phyloP scores from a whole-genome alignment of 306 rosid species.

The Geum urbanum region DNA sequence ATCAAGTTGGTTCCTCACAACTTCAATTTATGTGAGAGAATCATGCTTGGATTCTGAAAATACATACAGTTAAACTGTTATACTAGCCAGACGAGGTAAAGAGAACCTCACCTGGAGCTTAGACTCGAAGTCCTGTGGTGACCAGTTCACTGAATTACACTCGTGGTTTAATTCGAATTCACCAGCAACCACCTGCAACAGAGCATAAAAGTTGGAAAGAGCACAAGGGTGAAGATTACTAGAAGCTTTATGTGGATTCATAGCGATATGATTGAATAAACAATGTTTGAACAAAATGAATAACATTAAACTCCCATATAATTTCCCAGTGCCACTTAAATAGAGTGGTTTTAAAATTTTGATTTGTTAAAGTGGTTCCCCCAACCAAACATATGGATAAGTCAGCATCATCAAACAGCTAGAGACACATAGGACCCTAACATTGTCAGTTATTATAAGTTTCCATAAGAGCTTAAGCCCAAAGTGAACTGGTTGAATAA shows the following conservation, averaged over 20 bases:
- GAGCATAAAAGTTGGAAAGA: constrained; percentile 12
- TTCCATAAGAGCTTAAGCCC: neutral
- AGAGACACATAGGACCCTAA: neutral
- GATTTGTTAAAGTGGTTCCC: neutral
- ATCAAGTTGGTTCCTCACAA: constrained; percentile 1
- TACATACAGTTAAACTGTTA: constrained; percentile 6
- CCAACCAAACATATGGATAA: neutral
- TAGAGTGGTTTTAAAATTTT: neutral
- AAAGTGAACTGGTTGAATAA: neutral
- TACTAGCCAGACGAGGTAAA: constrained; percentile 9
- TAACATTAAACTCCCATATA: neutral
- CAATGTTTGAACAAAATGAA: neutral
- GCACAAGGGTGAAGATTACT: constrained; percentile 1
- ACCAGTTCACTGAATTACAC: constrained; percentile 88
- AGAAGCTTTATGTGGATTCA: neutral
- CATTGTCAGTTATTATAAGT: neutral
- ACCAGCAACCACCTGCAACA: constrained; percentile 85
- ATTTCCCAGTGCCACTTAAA: neutral
- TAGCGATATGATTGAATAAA: neutral
- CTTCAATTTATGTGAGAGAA: constrained; percentile 9
- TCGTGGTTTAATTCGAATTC: constrained; percentile 88
- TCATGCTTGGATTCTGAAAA: constrained; percentile 8
- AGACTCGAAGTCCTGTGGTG: constrained; percentile 89
- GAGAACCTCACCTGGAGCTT: constrained; percentile 64
- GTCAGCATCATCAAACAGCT: neutral